A percentile compares a stretch with the other conserved stretches of the same genome.
phyloP scores from a whole-genome alignment of 331 rosid species.

The Telfairia occidentalis region DNA sequence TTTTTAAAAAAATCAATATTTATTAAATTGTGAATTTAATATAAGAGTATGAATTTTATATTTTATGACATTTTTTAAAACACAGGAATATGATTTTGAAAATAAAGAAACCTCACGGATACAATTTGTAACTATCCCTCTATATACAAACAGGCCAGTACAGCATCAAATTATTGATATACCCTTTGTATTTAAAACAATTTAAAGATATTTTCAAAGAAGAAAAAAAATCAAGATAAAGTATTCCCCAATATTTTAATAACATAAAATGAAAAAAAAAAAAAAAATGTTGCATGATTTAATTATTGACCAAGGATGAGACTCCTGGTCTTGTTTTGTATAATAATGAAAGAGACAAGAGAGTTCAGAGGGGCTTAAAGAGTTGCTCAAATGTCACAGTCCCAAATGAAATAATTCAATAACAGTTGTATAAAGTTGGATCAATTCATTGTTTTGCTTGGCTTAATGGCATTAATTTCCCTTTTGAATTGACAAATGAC shows the following conservation, averaged over 20 bases:
- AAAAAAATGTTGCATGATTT: background rate
- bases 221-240: background rate
- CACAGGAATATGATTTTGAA: no score
- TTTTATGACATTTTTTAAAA: no score
- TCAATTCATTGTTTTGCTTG: background rate
- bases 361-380: background rate
- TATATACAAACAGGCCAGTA: no score
- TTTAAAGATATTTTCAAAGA: no score
- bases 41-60: no score
- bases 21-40: no score
- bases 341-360: background rate
- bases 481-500: slow-evolving; percentile 4
- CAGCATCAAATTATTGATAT: no score
- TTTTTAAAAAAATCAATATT: no score
- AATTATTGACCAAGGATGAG: background rate
- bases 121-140: no score
- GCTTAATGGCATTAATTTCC: background rate
- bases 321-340: background rate
- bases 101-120: no score
- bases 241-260: background rate
- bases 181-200: no score
- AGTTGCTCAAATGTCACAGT: slow-evolving; percentile 9
- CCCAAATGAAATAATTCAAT: slow-evolving; percentile 4
- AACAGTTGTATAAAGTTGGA: slow-evolving; percentile 4
- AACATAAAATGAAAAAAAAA: background rate